phyloP scores from a whole-genome alignment of 768 basidiomycete genomes.

The Termitomyces sp. region DNA sequence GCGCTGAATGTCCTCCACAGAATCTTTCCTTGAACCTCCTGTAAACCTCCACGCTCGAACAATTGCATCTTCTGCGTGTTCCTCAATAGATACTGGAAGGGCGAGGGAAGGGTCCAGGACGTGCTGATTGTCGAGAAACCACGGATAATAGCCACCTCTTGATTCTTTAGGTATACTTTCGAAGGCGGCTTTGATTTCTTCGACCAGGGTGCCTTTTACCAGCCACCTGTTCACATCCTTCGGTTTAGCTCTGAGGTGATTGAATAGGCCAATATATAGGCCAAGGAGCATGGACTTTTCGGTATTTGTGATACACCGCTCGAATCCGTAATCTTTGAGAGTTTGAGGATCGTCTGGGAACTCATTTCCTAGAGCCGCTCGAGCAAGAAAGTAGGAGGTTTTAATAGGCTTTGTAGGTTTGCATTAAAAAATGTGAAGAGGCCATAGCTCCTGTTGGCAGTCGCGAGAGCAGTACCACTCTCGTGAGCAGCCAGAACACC shows the following conservation, averaged over 20 bases:
- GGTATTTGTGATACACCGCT: constrained; percentile 16
- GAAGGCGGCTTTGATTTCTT: constrained; percentile 31
- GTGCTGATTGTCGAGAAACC: constrained; percentile 35
- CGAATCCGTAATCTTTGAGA: constrained; percentile 35
- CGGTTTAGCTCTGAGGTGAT: constrained; percentile 18
- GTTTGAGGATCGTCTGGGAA: constrained; percentile 33
- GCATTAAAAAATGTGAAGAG: constrained; percentile 33
- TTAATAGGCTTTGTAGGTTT: constrained; percentile 22
- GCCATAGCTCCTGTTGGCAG: constrained; percentile 32
- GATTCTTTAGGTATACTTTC: constrained; percentile 20
- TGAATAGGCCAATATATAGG: constrained; percentile 30
- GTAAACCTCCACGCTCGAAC: constrained; percentile 16
- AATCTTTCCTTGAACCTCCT: constrained; percentile 11
- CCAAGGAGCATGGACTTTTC: constrained; percentile 26
- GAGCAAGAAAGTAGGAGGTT: constrained; percentile 32
- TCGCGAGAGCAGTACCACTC: constrained; percentile 32
- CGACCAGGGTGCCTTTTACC: constrained; percentile 27
- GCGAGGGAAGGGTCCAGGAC: constrained; percentile 22
- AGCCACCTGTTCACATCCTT: constrained; percentile 32
- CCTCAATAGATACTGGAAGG: background rate
- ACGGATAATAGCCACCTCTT: constrained; percentile 32
- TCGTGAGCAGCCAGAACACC: constrained; percentile 24
- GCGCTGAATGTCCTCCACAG: constrained; percentile 3
- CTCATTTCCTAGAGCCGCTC: constrained; percentile 22
- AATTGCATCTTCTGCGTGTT: constrained; percentile 6